Evolutionary conservation across 768 basidiomycete species (phyloP), one percentile per base, ranked within the genome.

Genomic region (Asterophora parasitica): DNA sequence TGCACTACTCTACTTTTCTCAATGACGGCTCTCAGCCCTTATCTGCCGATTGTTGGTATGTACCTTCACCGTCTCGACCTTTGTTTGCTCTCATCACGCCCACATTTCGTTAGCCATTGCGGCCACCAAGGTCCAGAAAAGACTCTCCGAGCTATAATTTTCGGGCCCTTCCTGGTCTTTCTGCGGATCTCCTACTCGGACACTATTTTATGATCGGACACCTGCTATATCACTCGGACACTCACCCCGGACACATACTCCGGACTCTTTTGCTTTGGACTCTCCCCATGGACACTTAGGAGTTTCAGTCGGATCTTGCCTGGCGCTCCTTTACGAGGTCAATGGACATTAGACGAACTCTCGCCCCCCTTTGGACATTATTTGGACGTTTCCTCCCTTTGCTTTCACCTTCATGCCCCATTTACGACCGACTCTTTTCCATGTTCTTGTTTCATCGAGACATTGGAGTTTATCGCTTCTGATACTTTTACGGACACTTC

Each of bases 1-100:
- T 76, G 86, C 34, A 72, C 70, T 28, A 71, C 77, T 13, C 62
- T 88, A 42, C 67, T 84, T 23, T 83, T 76, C 54, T 82, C 81
- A 51, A 78, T 88, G 76, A 81, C 71, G 49, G 76, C 68, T 48
- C 75, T 88, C 37, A 74, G 76, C 50, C 62, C 76, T 9, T 72
- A 72, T 39, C 85, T 82, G 61, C 85, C 85, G 27, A 66, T 88
- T 51, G 67, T 83, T 48, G 69, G 70, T 69, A 52, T 42, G 72
- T 63, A 37, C 20, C 35, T 40, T 20, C 9, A 15, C 7, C 23
- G 4, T 35, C 15, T 17, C 19, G 35, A 39, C 37, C 16, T 26
- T 19, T 33, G 28, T 7, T 7, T 19, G 15, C n/a, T 28, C 46
- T 57, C 23, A 53, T 13, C 33, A 19, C 40, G 26, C 23, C 23